Percentiles rank a stretch among this genome's conserved stretches.
phyloP scores from a whole-genome alignment of 192 early-diverging fungal genomes.

The Entophlyctis luteolus region DNA sequence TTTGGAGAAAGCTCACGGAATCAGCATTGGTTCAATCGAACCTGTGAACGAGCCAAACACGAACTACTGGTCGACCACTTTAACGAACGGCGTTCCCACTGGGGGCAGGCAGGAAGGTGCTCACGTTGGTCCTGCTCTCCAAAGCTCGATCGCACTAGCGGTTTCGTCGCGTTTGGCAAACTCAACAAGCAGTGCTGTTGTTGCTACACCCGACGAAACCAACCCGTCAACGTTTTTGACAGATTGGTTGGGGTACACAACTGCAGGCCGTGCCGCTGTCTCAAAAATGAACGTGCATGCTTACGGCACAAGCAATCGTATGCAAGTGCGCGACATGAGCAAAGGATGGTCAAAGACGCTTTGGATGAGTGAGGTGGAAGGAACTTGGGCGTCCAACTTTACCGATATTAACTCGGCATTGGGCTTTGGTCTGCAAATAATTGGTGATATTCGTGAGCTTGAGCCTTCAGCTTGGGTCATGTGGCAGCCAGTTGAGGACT shows the following conservation, averaged over 20 bases:
- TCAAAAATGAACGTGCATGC: neutral
- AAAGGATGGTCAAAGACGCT: neutral
- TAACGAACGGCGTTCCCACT: neutral
- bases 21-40: neutral
- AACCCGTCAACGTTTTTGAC: neutral
- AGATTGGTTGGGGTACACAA: neutral
- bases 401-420: neutral
- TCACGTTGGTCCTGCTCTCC: neutral
- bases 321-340: neutral
- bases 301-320: neutral
- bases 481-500: neutral
- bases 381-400: neutral
- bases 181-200: neutral
- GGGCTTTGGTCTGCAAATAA: neutral
- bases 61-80: neutral
- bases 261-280: neutral
- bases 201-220: neutral
- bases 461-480: neutral
- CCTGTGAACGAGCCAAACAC: neutral
- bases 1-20: neutral
- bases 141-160: neutral
- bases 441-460: neutral
- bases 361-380: neutral
- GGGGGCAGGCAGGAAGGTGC: neutral
- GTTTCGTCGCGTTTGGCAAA: neutral